These are phyloP conservation scores for Sesbania bispinosa DNA, from an alignment of 306 rosid genomes.

Conservation along the genomic window DNA sequence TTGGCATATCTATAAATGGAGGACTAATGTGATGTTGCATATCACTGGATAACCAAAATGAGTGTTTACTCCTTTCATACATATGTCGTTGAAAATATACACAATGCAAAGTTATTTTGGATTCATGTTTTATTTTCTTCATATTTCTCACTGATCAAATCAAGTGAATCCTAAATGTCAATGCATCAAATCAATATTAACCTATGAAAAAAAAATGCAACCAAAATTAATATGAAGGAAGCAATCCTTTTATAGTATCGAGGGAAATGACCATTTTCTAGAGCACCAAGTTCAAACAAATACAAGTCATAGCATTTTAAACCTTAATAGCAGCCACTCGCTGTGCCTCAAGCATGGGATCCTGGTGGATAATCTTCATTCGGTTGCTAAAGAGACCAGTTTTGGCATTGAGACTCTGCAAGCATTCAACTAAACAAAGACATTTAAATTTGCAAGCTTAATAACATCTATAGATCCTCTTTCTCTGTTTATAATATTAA, in stretches of 20 bases:
- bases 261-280: not conserved
- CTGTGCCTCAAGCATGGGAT: slow-evolving; percentile 85
- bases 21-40: not conserved
- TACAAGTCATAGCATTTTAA: slow-evolving; percentile 23
- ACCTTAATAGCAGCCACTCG: slow-evolving; percentile 97
- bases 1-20: not conserved
- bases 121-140: not conserved
- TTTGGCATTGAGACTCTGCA: slow-evolving; percentile 97
- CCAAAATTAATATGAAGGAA: not conserved
- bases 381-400: slow-evolving; percentile 95
- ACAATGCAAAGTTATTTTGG: not conserved
- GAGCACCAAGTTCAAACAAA: not conserved
- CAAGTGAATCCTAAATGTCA: not conserved
- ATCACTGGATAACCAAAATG: slow-evolving; percentile 3
- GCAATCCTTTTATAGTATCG: not conserved
- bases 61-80: not conserved
- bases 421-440: slow-evolving; percentile 75
- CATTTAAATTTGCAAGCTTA: slow-evolving; percentile 49
- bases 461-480: not conserved
- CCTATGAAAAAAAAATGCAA: not conserved
- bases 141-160: not conserved
- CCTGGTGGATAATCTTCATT: slow-evolving; percentile 91
- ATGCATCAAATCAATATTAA: too few species aligned
- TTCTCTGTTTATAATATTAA: not conserved
- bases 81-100: not conserved